phyloP scores from a whole-genome alignment of 2,329 filamentous ascomycete genomes.

The Chaetomiaceae sp. region DNA sequence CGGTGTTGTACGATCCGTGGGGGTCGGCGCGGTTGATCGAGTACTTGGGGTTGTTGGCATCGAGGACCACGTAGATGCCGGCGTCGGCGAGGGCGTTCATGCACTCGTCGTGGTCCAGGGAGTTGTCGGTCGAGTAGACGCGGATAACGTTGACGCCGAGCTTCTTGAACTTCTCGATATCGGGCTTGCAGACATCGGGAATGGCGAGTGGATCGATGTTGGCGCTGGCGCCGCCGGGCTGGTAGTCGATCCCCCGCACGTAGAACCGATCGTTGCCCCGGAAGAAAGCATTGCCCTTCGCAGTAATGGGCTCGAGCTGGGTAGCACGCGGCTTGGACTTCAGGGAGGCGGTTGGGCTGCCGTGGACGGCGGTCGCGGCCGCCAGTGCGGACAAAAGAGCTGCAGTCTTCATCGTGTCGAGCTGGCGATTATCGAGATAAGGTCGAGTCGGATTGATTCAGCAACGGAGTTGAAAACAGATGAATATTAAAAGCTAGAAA shows the following conservation, averaged over 20 bases:
- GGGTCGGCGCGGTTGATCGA: slow-evolving; percentile 47
- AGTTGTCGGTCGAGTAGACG: slow-evolving; percentile 91
- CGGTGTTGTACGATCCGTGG: slow-evolving; percentile 74
- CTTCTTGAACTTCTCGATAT: slow-evolving; percentile 76
- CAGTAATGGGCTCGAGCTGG: slow-evolving; percentile 23
- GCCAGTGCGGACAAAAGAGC: slow-evolving; percentile 22
- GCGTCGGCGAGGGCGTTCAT: slow-evolving; percentile 77
- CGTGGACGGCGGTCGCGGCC: slow-evolving; percentile 21
- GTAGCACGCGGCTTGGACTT: slow-evolving; percentile 16
- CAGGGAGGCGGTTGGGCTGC: slow-evolving; percentile 15
- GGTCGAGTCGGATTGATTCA: background rate
- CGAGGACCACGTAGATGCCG: slow-evolving; percentile 87
- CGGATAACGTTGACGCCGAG: slow-evolving; percentile 88
- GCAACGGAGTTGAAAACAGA: background rate
- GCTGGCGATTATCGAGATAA: background rate
- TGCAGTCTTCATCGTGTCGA: slow-evolving; percentile 21
- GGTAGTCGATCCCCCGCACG: slow-evolving; percentile 58
- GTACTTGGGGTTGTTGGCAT: slow-evolving; percentile 38
- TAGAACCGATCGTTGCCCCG: slow-evolving; percentile 51
- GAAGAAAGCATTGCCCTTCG: slow-evolving; percentile 46
- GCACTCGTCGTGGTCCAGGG: slow-evolving; percentile 72
- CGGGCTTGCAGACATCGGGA: slow-evolving; percentile 64
- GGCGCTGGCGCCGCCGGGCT: slow-evolving; percentile 53
- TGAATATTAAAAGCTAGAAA: slow-evolving; percentile 9
- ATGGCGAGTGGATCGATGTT: slow-evolving; percentile 72